Percentiles rank a stretch among this genome's conserved stretches.
These are phyloP conservation scores for Diaporthe nobilis DNA, from an alignment of 2,329 filamentous ascomycete genomes.

Conservation along the genomic window DNA sequence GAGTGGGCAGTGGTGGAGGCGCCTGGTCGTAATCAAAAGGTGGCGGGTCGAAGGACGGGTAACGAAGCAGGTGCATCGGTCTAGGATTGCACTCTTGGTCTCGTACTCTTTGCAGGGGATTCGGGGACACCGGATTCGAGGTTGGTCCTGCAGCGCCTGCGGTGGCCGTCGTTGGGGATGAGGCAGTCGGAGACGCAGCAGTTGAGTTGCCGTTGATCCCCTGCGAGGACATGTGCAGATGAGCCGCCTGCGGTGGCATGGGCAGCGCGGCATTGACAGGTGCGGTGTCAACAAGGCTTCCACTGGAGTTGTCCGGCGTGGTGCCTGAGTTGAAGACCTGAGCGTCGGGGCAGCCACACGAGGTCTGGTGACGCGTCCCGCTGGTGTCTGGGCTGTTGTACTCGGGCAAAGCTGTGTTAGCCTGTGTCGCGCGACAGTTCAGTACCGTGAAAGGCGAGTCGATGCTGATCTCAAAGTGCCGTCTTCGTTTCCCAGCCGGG, in stretches of 20 bases:
- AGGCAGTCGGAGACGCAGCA: constrained; percentile 6
- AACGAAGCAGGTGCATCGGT: constrained; percentile 87
- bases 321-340: constrained; percentile 67
- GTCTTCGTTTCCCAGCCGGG: constrained; percentile 77
- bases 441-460: constrained; percentile 95
- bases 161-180: constrained; percentile 42
- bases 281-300: constrained; percentile 57
- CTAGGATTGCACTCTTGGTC: constrained; percentile 61
- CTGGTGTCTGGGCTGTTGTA: constrained; percentile 74
- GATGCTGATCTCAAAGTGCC: constrained; percentile 96
- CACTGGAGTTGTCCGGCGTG: constrained; percentile 72
- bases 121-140: constrained; percentile 47
- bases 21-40: constrained; percentile 86
- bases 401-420: constrained; percentile 87
- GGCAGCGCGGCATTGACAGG: constrained; percentile 52
- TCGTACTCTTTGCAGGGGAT: constrained; percentile 53
- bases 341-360: constrained; percentile 70
- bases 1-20: constrained; percentile 78
- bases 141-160: constrained; percentile 38
- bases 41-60: constrained; percentile 89
- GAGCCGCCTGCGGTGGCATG: constrained; percentile 69
- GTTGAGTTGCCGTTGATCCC: constrained; percentile 39
- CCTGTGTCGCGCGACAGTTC: constrained; percentile 92
- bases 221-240: constrained; percentile 56
- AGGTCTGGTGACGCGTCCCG: constrained; percentile 62